Conservation (phyloP, 148 eudicot genomes). For the Chenopodium formosanum region DNA sequence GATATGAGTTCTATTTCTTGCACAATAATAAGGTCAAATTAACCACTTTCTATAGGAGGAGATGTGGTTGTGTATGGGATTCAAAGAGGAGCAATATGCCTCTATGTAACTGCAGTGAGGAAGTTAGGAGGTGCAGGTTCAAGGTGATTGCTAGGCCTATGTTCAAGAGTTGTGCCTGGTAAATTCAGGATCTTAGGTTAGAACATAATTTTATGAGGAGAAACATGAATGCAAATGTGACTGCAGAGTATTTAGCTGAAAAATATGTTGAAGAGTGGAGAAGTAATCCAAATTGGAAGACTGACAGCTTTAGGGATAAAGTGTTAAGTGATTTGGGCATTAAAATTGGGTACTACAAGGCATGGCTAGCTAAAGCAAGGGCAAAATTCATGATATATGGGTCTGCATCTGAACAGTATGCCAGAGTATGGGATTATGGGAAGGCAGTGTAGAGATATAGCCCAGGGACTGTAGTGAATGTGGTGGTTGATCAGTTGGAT, state of each 20-base stretch:
- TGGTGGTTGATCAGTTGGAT: neutral
- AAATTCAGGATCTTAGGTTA: neutral
- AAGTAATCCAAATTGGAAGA: neutral
- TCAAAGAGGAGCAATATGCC: neutral
- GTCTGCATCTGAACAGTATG: neutral
- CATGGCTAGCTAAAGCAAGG: neutral
- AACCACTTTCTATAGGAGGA: neutral
- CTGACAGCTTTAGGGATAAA: too few relatives aligned
- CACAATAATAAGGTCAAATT: neutral
- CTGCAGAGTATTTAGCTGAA: neutral
- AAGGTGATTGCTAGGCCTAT: neutral
- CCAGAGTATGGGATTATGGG: slow-evolving; percentile 7
- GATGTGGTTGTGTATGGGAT: neutral
- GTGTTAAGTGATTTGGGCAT: neutral
- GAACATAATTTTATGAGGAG: neutral
- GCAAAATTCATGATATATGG: neutral
- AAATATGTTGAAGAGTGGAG: neutral
- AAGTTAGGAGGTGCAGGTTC: neutral
- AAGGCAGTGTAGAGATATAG: neutral
- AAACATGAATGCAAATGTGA: neutral
- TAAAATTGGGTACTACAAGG: neutral
- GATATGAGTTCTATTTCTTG: neutral
- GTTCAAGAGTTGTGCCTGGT: neutral
- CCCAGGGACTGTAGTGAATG: neutral
- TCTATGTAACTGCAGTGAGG: neutral